Base-by-base conservation (phyloP, 1,139 yeast species). In the Tardiomyces digboiensis region DNA sequence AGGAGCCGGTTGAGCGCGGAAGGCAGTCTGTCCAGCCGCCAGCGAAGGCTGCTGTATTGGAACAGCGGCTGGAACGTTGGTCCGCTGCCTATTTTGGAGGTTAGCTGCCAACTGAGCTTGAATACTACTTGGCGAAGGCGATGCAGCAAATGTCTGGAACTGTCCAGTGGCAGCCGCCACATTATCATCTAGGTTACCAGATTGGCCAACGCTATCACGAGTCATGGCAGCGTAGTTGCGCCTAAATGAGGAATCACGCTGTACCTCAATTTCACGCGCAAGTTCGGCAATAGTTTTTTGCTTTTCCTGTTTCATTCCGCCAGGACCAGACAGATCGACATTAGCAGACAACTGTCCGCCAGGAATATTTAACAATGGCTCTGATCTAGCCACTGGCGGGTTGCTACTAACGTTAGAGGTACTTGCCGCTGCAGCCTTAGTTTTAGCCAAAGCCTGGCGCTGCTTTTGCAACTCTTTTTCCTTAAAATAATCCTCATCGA, bases 401-500 rank as follows among this genome's bases (percentile, higher is more conserved):
- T 21, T 29, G 12, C 8, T 21, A 12, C 29, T 20, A 2, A 38
- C 22, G 7, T 29, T 21, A n/a, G 38, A 19, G 14, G 20, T 16
- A 8, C 19, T 36, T 10, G 19, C 38, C 19, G 21, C 42, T 38
- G 46, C 40, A 10, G 49, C 47, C 42, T 53, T 51, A 39, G 44
- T 49, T 37, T 41, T 49, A 5, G 53, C 53, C 43, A 59, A 46
- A 42, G 58, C 59, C 57, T 50, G 62, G 53, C 80, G 78, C 61
- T 80, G 78, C 61, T 84, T 76, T 40, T 76, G 79, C 47, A 75
- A 77, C 57, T 88, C 97, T 60, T 86, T 76, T 56, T 88, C 97
- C 33, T 80, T 79, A 44, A 84, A 77, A 52, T 81, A 86, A 46
- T 78, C 80, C 49, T 87, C 94, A 62, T 93, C 96, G 42, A 91